Base-by-base conservation (phyloP, 2,329 filamentous ascomycete genomes). In the Monilinia fructigena region DNA sequence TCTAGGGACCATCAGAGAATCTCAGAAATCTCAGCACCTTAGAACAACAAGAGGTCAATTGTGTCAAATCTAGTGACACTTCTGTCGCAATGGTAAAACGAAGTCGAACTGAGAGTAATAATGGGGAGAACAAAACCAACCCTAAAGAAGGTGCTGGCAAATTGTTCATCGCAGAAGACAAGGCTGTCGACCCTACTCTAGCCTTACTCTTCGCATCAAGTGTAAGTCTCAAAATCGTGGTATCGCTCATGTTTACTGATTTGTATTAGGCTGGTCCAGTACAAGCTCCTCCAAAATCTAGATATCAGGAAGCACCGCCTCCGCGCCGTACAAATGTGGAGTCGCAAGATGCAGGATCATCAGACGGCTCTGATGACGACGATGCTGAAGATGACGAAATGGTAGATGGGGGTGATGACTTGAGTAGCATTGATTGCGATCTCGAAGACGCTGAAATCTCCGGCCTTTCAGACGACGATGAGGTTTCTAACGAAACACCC, bases 191-290 rank as follows among this genome's bases (percentile, higher is more conserved):
- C 80, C 88, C 89, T 76, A 80, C 82, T 66, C 81, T 93, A 71
- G 83, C 88, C 74, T 87, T 88, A 68, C 82, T 93, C 50, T 93
- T 93, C 79, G 83, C 88, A 66, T 81, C 83, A 66, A 92, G 90
- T 81, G 89, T 92, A 83, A 80, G 88, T 83, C 53, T 48, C 12
- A 10, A 64, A 31, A 26, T 56, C 35, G 20, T 38, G n/a, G 47
- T 8, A 40, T 14, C 47, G 45, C 58, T 28, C 45, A 52, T 50
- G n/a, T 23, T 61, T 61, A 14, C 58, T 61, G n/a, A 62, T 62
- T 7, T 31, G 38, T 4, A 31, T 11, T 38, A 77, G 75, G 74
- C 77, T 53, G 77, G 77, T 4, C 77, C 77, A 54, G 76, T 78
- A 18, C 74, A 76, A 68, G 68, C 75, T 12, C 75, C 76, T 53